phyloP scores from a whole-genome alignment of 2,329 filamentous ascomycete species.

The Diaporthe helianthi region DNA sequence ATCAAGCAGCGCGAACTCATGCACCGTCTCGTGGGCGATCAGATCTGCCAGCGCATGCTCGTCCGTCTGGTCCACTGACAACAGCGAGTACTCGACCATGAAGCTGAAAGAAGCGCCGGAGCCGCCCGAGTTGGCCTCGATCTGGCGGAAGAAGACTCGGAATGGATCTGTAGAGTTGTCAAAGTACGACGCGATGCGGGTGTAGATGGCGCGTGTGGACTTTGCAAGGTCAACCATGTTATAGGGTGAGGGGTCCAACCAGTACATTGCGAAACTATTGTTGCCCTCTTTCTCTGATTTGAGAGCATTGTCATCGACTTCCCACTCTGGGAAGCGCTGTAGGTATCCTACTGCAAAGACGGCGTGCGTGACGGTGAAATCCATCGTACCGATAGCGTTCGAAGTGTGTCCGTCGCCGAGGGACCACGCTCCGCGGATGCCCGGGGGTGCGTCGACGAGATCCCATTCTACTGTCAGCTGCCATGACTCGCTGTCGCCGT shows the following conservation, averaged over 20 bases:
- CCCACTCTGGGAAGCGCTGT: slow-evolving; percentile 24
- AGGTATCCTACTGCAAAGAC: slow-evolving; percentile 27
- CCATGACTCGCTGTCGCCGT: background rate
- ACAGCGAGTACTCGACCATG: slow-evolving; percentile 30
- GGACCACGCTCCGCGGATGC: slow-evolving; percentile 19
- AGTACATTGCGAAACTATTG: slow-evolving; percentile 25
- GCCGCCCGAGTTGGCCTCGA: slow-evolving; percentile 18
- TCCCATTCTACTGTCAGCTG: slow-evolving; percentile 26
- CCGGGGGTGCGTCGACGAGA: background rate
- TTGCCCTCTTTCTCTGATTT: background rate
- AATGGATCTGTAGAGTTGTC: slow-evolving; percentile 20
- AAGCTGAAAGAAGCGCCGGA: slow-evolving; percentile 23
- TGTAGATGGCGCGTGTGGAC: slow-evolving; percentile 12
- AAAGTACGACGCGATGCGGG: slow-evolving; percentile 22
- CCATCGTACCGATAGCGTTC: background rate
- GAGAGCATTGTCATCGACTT: background rate
- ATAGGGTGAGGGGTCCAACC: slow-evolving; percentile 16
- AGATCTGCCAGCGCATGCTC: slow-evolving; percentile 25
- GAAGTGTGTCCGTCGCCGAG: slow-evolving; percentile 4
- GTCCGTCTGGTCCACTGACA: background rate
- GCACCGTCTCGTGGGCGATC: slow-evolving; percentile 34
- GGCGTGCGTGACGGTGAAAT: slow-evolving; percentile 1
- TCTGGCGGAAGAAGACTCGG: slow-evolving; percentile 28
- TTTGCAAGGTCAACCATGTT: slow-evolving; percentile 16
- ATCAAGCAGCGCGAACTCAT: slow-evolving; percentile 32